These are phyloP conservation scores for Leptomonas pyrrhocoris DNA, from an alignment of 208 protist genomes.

Conservation along the genomic window DNA sequence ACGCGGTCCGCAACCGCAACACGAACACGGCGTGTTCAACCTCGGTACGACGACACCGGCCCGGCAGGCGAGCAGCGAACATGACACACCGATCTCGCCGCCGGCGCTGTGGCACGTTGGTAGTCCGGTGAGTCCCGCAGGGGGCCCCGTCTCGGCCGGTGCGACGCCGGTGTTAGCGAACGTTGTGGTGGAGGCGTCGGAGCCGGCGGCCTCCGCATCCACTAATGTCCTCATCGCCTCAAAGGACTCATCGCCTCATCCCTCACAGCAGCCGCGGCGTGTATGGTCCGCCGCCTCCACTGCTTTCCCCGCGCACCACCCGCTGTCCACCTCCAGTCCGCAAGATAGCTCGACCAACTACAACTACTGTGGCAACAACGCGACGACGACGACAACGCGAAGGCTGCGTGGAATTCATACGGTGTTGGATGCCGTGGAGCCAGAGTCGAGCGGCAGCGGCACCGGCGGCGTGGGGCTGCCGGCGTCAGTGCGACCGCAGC, in stretches of 20 bases:
- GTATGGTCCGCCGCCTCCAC: slow-evolving; percentile 7
- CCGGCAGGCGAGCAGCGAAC: background rate
- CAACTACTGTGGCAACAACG: too few relatives aligned
- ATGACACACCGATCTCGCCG: slow-evolving; percentile 1
- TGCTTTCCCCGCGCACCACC: background rate
- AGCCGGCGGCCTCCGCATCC: background rate
- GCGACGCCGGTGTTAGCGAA: background rate
- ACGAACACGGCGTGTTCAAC: background rate
- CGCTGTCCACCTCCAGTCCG: slow-evolving; percentile 1
- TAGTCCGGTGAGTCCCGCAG: slow-evolving; percentile 6
- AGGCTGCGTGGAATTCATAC: slow-evolving; percentile 15
- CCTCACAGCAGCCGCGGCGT: background rate
- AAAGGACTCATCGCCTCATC: background rate
- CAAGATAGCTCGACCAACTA: slow-evolving; percentile 10
- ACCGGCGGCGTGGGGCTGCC: background rate
- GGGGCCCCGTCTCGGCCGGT: background rate
- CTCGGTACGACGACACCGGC: background rate
- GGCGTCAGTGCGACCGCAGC: background rate
- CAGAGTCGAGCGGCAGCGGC: slow-evolving; percentile 7
- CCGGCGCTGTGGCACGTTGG: slow-evolving; percentile 25
- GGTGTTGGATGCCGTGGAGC: slow-evolving; percentile 18
- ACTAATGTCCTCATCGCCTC: background rate
- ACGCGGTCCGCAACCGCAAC: background rate
- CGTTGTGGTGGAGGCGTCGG: background rate
- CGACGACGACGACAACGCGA: background rate